Conservation (phyloP, 192 early-diverging fungal genomes). For the Coemansia guatemalensis region DNA sequence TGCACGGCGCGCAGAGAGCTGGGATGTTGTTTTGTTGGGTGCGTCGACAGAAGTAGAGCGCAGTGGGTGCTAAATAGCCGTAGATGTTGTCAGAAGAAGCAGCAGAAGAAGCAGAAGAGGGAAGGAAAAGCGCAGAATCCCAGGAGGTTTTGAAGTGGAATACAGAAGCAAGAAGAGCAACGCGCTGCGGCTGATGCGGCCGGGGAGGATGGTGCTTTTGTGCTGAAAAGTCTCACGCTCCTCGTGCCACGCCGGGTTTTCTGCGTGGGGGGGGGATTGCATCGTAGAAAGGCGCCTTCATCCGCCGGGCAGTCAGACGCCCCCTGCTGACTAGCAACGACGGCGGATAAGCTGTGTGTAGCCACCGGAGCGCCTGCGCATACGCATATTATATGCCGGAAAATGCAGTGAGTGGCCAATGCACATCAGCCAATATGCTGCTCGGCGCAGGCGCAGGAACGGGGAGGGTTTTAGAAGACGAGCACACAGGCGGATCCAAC, state of each 20-base stretch:
- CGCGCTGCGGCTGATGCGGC: neutral
- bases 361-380: neutral
- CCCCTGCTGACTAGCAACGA: neutral
- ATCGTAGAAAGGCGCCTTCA: neutral
- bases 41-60: neutral
- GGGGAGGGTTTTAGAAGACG: constrained; percentile 2
- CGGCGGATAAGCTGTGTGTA: neutral
- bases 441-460: constrained; percentile 9
- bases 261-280: neutral
- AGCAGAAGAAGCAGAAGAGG: constrained; percentile 4
- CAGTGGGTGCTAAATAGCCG: neutral
- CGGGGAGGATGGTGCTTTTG: constrained; percentile 9
- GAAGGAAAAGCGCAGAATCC: neutral
- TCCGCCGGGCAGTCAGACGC: neutral
- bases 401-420: neutral
- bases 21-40: neutral
- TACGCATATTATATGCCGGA: neutral
- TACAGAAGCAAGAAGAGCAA: neutral
- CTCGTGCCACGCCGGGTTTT: constrained; percentile 9
- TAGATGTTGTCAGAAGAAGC: neutral
- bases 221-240: constrained; percentile 41
- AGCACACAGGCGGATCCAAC: constrained; percentile 9
- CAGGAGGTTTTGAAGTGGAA: neutral
- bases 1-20: neutral
- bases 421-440: constrained; percentile 19